A percentile compares a stretch with the other conserved stretches of the same genome.
phyloP scores from a whole-genome alignment of 192 early-diverging fungal genomes.

The Chytriomyces hyalinus region DNA sequence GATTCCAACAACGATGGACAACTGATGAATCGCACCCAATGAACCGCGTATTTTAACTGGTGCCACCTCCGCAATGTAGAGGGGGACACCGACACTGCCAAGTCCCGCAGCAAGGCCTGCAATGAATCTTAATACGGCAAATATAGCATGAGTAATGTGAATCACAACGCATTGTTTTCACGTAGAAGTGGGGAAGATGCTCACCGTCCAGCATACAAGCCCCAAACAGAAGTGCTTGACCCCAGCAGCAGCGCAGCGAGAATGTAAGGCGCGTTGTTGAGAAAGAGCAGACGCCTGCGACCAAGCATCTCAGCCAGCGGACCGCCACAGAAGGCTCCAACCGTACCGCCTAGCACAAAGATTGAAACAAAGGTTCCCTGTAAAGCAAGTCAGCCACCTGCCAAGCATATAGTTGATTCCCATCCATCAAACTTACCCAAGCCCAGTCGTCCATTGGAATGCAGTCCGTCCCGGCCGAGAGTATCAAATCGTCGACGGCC shows the following conservation, averaged over 20 bases:
- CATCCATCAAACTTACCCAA: slow-evolving; percentile 1
- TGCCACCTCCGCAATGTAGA: slow-evolving; percentile 79
- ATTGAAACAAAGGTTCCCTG: slow-evolving; percentile 49
- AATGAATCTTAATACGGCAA: slow-evolving; percentile 55
- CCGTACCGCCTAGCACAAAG: slow-evolving; percentile 64
- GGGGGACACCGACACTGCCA: slow-evolving; percentile 77
- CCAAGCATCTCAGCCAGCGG: slow-evolving; percentile 71
- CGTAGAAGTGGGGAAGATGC: background rate
- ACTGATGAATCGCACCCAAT: slow-evolving; percentile 84
- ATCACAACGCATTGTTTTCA: background rate
- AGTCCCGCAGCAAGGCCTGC: slow-evolving; percentile 80
- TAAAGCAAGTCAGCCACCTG: slow-evolving; percentile 32
- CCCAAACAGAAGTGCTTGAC: slow-evolving; percentile 53
- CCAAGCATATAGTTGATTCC: slow-evolving; percentile 10
- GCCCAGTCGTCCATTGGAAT: slow-evolving; percentile 54
- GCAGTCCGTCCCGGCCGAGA: slow-evolving; percentile 33
- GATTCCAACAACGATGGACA: slow-evolving; percentile 82
- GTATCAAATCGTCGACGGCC: background rate
- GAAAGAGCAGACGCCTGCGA: slow-evolving; percentile 67
- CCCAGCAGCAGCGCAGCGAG: slow-evolving; percentile 69
- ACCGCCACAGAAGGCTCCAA: slow-evolving; percentile 81
- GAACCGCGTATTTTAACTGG: slow-evolving; percentile 72
- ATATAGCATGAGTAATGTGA: background rate
- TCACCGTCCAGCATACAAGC: slow-evolving; percentile 51
- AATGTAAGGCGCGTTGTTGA: slow-evolving; percentile 69